Conservation (phyloP, 2,329 filamentous ascomycete genomes). For the Sarocladium kiliense region DNA sequence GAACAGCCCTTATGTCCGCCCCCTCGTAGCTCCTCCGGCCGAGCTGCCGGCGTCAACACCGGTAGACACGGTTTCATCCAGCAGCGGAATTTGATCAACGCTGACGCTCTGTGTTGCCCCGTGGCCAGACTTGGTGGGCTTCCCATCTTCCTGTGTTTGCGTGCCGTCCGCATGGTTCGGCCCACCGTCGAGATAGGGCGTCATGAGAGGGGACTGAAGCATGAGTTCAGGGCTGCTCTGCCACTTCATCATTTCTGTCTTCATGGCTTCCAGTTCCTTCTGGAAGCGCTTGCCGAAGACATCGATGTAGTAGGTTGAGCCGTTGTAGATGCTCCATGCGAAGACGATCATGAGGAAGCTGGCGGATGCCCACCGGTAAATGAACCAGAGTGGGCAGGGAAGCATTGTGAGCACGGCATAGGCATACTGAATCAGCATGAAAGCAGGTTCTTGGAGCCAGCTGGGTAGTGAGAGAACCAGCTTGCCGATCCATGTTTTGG, state of each 20-base stretch:
- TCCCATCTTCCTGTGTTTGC: background rate
- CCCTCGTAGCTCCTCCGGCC: constrained; percentile 40
- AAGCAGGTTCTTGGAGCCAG: constrained; percentile 75
- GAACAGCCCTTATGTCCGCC: too few species aligned
- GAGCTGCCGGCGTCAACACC: constrained; percentile 32
- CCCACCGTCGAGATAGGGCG: constrained; percentile 17
- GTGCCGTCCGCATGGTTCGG: background rate
- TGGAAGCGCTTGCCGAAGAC: constrained; percentile 96
- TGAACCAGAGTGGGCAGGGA: constrained; percentile 93
- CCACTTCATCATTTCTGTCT: constrained; percentile 84
- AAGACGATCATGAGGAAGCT: constrained; percentile 79
- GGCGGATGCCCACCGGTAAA: constrained; percentile 74
- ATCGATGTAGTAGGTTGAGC: constrained; percentile 96
- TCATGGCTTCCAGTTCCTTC: constrained; percentile 87
- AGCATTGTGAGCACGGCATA: constrained; percentile 93
- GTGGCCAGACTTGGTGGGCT: background rate
- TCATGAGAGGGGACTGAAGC: constrained; percentile 28
- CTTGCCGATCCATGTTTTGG: constrained; percentile 82
- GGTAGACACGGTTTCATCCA: constrained; percentile 42
- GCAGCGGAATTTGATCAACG: constrained; percentile 53
- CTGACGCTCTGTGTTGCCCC: constrained; percentile 14
- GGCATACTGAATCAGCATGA: constrained; percentile 92
- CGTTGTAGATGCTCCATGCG: constrained; percentile 92
- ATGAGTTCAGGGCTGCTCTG: constrained; percentile 55
- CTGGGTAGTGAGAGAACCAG: constrained; percentile 75